phyloP scores from a whole-genome alignment of 192 early-diverging fungal species.

The Endogone sp. region DNA sequence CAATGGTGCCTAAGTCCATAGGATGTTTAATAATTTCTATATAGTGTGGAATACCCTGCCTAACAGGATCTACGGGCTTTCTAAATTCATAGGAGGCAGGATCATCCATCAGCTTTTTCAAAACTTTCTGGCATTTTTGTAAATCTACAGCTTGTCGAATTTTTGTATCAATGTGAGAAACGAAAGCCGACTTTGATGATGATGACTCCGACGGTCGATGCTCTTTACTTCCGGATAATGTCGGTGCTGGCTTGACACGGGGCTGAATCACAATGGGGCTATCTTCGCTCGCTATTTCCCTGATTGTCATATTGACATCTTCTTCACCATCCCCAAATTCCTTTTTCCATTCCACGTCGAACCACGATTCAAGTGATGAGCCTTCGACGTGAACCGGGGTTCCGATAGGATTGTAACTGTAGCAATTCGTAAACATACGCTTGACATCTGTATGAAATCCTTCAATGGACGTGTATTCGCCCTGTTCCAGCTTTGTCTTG shows the following conservation, averaged over 20 bases:
- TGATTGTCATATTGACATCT: constrained; percentile 46
- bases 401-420: constrained; percentile 56
- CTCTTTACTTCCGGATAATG: not conserved
- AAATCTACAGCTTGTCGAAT: constrained; percentile 12
- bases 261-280: not conserved
- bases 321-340: constrained; percentile 21
- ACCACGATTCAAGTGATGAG: constrained; percentile 40
- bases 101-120: constrained; percentile 20
- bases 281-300: constrained; percentile 32
- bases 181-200: not conserved
- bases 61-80: constrained; percentile 51
- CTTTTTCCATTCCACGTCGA: constrained; percentile 42
- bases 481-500: constrained; percentile 36
- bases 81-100: constrained; percentile 30
- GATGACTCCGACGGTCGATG: not conserved
- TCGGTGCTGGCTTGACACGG: constrained; percentile 5
- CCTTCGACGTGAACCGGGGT: constrained; percentile 62
- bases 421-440: constrained; percentile 55
- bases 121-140: constrained; percentile 19
- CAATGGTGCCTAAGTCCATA: constrained; percentile 64
- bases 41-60: constrained; percentile 63
- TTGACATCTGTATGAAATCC: constrained; percentile 50
- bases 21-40: constrained; percentile 58
- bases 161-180: not conserved
- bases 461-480: constrained; percentile 31